Evolutionary conservation across 2,329 filamentous ascomycete species (phyloP).

Genomic region (Curvularia sp.): DNA sequence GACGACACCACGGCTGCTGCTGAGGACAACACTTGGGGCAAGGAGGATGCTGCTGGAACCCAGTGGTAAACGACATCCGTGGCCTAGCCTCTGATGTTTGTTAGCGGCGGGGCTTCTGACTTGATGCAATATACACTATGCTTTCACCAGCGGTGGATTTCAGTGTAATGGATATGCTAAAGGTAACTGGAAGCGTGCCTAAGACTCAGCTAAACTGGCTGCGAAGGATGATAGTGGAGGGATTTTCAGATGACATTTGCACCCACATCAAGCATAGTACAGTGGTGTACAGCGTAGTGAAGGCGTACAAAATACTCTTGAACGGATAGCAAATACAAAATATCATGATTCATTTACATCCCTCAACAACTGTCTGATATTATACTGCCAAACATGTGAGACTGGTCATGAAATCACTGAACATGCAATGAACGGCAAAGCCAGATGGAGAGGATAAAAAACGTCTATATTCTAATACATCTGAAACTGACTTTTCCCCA

Average conservation of each 20-base stretch:
- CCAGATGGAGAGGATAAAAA: background rate
- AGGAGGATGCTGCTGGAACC: background rate
- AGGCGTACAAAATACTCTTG: background rate
- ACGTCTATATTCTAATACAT: constrained; percentile 2
- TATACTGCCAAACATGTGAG: too few relatives aligned
- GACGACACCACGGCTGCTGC: constrained; percentile 22
- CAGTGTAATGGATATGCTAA: background rate
- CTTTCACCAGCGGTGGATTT: background rate
- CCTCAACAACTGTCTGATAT: background rate
- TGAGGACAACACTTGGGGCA: constrained; percentile 17
- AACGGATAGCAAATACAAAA: background rate
- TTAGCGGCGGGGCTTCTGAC: background rate
- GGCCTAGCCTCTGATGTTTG: constrained; percentile 3
- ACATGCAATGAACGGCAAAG: background rate
- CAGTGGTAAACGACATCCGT: constrained; percentile 17
- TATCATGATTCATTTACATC: background rate
- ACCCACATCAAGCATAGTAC: background rate
- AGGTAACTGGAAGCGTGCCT: background rate
- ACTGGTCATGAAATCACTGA: background rate
- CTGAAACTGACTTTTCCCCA: background rate
- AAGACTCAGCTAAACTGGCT: constrained; percentile 4
- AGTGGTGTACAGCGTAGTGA: constrained; percentile 6
- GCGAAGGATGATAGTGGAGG: background rate
- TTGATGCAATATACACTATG: constrained; percentile 4
- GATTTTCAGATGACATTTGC: background rate